phyloP scores from a whole-genome alignment of 306 rosid genomes.

The Mimosa bimucronata region DNA sequence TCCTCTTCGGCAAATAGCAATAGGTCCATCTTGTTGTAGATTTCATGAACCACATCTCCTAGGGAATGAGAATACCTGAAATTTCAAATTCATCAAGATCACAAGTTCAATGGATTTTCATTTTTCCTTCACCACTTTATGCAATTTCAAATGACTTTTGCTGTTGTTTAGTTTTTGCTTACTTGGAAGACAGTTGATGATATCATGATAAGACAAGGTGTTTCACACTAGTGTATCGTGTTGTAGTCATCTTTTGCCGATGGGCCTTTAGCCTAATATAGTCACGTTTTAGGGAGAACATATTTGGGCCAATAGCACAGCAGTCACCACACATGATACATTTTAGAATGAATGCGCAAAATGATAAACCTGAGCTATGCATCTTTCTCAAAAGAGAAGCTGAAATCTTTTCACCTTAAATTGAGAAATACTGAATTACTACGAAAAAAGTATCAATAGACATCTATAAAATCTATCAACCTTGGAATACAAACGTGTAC shows the following conservation, averaged over 20 bases:
- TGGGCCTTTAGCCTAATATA: neutral
- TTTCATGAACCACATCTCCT: constrained; percentile 50
- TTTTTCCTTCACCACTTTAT: constrained; percentile 18
- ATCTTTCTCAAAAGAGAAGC: neutral
- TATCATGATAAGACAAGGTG: neutral
- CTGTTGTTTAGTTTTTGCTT: neutral
- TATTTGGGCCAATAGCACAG: neutral
- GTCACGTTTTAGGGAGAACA: neutral
- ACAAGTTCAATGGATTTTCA: constrained; percentile 32
- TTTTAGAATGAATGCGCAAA: constrained; percentile 16
- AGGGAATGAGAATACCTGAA: constrained; percentile 76
- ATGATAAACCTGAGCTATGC: neutral
- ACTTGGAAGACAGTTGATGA: neutral
- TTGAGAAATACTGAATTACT: neutral
- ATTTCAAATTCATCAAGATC: constrained; percentile 39
- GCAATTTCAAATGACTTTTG: neutral
- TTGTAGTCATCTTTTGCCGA: too few species aligned
- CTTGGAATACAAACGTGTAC: constrained; percentile 45
- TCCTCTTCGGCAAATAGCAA: constrained; percentile 67
- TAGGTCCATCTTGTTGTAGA: constrained; percentile 69
- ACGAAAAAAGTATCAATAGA: neutral
- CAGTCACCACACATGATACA: neutral
- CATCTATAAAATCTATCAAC: constrained; percentile 26
- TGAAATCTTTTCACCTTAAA: neutral
- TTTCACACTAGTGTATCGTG: neutral